Conservation (phyloP, 192 early-diverging fungal species). For the Rhizoclosmatium globosum region DNA sequence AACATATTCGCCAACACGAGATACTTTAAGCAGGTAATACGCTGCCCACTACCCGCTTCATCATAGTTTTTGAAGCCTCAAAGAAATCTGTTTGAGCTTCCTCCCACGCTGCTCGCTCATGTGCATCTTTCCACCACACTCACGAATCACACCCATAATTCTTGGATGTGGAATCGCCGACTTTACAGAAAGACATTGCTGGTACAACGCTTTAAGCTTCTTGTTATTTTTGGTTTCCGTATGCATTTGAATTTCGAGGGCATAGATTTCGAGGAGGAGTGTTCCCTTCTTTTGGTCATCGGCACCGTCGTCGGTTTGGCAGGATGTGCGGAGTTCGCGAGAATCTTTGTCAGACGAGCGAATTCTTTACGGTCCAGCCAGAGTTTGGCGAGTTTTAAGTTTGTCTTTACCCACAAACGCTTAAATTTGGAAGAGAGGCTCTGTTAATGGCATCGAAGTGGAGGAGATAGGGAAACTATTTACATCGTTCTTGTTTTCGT, state of each 20-base stretch:
- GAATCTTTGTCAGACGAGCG: slow-evolving; percentile 76
- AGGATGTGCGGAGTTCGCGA: slow-evolving; percentile 77
- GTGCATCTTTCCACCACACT: slow-evolving; percentile 98
- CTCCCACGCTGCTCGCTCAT: slow-evolving; percentile 94
- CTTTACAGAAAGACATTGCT: slow-evolving; percentile 86
- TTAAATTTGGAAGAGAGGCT: slow-evolving; percentile 28
- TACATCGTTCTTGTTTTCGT: slow-evolving; percentile 86
- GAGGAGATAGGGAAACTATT: background rate
- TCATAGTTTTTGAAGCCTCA: slow-evolving; percentile 99
- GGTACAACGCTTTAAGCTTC: slow-evolving; percentile 90
- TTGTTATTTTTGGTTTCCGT: slow-evolving; percentile 86
- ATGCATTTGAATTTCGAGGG: slow-evolving; percentile 97
- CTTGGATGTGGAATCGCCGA: slow-evolving; percentile 96
- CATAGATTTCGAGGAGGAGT: slow-evolving; percentile 90
- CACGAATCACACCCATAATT: slow-evolving; percentile 94
- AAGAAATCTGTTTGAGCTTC: slow-evolving; percentile 94
- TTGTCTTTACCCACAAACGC: slow-evolving; percentile 87
- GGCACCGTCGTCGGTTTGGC: slow-evolving; percentile 81
- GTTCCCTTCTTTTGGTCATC: slow-evolving; percentile 94
- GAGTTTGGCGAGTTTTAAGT: slow-evolving; percentile 85
- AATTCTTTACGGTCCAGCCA: slow-evolving; percentile 86
- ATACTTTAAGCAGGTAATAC: slow-evolving; percentile 94
- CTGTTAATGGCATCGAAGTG: background rate
- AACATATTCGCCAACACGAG: slow-evolving; percentile 96
- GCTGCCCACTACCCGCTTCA: slow-evolving; percentile 92